Percentiles rank a stretch among this genome's conserved stretches.
Evolutionary conservation across 2,329 filamentous ascomycete species (phyloP).

Genomic region (Trichoderma atrobrunneum): DNA sequence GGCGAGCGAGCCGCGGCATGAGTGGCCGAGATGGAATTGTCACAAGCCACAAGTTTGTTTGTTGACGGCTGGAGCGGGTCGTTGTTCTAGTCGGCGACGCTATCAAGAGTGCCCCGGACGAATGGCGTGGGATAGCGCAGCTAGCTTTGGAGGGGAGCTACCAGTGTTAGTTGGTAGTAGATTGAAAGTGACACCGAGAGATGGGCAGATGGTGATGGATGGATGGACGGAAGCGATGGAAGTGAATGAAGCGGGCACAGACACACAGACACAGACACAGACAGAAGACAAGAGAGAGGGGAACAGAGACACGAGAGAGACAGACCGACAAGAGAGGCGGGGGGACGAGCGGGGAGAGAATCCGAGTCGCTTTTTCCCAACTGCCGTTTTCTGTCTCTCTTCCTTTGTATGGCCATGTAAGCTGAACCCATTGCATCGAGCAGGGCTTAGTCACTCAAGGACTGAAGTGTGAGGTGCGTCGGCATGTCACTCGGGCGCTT

Average conservation of each 20-base stretch:
- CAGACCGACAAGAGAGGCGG: not conserved
- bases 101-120: not conserved
- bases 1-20: not conserved
- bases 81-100: not conserved
- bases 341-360: not conserved
- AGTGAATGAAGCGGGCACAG: not conserved
- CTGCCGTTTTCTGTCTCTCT: not conserved
- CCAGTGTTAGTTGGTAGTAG: not conserved
- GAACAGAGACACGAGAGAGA: not conserved
- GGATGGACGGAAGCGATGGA: not conserved
- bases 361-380: not conserved
- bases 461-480: not conserved
- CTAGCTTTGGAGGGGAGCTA: not conserved
- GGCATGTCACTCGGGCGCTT: not conserved
- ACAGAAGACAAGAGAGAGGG: not conserved
- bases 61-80: not conserved
- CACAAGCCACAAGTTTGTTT: constrained; percentile 3
- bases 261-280: not conserved
- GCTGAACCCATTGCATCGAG: not conserved
- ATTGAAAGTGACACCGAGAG: not conserved
- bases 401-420: not conserved
- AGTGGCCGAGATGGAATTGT: not conserved
- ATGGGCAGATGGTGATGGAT: not conserved
- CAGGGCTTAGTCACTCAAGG: not conserved
- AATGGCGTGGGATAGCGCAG: constrained; percentile 5